Evolutionary conservation across 805 yeast species (phyloP).

Genomic region (Dipodascopsis uninucleata): DNA sequence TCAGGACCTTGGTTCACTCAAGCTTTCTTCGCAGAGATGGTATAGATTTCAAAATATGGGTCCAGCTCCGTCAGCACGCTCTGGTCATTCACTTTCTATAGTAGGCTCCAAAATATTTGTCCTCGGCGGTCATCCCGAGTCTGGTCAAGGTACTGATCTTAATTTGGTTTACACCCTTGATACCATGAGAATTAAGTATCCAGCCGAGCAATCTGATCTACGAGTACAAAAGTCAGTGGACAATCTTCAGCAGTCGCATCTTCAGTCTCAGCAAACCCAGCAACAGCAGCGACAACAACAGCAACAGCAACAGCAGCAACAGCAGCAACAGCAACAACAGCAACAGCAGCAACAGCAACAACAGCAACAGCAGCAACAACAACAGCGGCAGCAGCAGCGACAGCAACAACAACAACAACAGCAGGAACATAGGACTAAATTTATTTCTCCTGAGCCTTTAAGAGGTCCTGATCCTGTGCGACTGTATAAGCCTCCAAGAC

Average conservation of each 20-base stretch:
- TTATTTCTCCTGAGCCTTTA: not conserved
- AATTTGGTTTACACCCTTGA: conserved; percentile 62
- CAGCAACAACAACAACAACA: conserved; percentile 8
- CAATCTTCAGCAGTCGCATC: not conserved
- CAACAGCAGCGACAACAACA: conserved; percentile 15
- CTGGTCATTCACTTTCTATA: conserved; percentile 86
- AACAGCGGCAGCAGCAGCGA: conserved; percentile 3
- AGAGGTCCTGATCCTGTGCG: too few species aligned
- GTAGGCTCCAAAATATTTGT: conserved; percentile 67
- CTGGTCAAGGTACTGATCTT: conserved; percentile 46
- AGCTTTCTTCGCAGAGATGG: conserved; percentile 70
- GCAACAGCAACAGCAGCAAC: not conserved
- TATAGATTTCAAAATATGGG: conserved; percentile 54
- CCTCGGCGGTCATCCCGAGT: conserved; percentile 83
- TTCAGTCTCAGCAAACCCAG: not conserved
- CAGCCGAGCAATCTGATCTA: conserved; percentile 35
- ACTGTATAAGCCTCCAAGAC: too few species aligned
- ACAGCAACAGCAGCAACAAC: not conserved
- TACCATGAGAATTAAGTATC: conserved; percentile 44
- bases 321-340: conserved; percentile 11
- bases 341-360: not conserved
- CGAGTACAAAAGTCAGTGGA: not conserved
- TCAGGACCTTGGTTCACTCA: conserved; percentile 67
- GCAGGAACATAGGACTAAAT: conserved; percentile 1
- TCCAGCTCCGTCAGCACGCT: conserved; percentile 72